phyloP scores from a whole-genome alignment of 1,284 basidiomycete genomes.

The Pyrrhoderma lamaoense region DNA sequence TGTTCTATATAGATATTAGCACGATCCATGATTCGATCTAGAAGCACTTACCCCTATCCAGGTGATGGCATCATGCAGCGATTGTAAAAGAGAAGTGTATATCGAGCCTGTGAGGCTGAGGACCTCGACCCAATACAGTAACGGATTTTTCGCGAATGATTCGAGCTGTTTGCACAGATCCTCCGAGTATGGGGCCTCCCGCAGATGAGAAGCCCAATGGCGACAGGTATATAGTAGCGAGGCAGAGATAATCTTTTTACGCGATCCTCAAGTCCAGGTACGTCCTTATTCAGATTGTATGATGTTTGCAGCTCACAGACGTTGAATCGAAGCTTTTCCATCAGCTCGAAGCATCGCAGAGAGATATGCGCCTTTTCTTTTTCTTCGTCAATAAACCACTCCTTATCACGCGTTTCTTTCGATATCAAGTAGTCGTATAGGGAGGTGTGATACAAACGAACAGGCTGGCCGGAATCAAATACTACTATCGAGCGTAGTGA shows the following conservation, averaged over 20 bases:
- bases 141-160: background rate
- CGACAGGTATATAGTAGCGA: background rate
- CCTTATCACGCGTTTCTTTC: background rate
- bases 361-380: background rate
- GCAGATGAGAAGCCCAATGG: slow-evolving; percentile 6
- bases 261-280: background rate
- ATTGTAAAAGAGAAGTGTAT: background rate
- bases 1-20: background rate
- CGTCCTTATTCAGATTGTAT: background rate
- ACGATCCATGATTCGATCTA: background rate
- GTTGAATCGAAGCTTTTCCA: slow-evolving; percentile 5
- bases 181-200: background rate
- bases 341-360: slow-evolving; percentile 1
- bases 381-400: background rate
- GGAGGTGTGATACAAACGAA: background rate
- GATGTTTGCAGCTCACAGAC: background rate
- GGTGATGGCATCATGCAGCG: background rate
- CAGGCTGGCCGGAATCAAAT: background rate
- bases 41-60: background rate
- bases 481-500: background rate
- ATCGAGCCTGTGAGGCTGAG: background rate
- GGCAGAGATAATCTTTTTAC: background rate
- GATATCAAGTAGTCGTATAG: background rate
- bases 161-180: background rate
- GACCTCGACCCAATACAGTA: slow-evolving; percentile 3